Evolutionary conservation across 192 early-diverging fungal species (phyloP), one percentile per base, ranked within the genome.

Genomic region (Backusella circina): DNA sequence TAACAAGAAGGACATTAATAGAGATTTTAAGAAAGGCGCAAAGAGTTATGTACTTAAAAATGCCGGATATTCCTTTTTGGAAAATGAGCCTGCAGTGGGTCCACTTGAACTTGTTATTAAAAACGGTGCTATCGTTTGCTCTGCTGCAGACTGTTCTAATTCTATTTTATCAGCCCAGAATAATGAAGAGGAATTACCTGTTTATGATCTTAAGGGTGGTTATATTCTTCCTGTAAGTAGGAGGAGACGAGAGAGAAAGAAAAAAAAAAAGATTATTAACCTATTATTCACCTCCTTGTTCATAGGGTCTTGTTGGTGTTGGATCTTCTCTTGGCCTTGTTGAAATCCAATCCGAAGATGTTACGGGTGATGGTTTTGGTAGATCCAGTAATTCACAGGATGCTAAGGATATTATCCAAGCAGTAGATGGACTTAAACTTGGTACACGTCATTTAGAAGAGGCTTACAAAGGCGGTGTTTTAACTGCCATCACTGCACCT

Each of bases 341-440:
- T 21, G 93, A 94, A 80, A 94, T 95, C 72, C 30, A 70, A 28
- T 37, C 75, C 2, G 93, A 95, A 76, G 75, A 70, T 6, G 47
- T 73, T 7, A 93, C 91, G 30, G 73, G 80, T 23, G 93, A 94
- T 83, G 93, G 93, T 9, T 64, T 82, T 21, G 74, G 75, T 2
- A 23, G 75, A 28, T 16, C 74, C 0, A 73, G 50, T 65, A 81
- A 13, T 44, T 31, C 72, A 2, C 35, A 44, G 9, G 61, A 75
- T 26, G 31, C 39, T 50, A 71, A 64, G 32, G 77, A 74, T 64
- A 31, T 79, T 18, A 67, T 81, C 10, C 57, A 80, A 39, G 87
- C 92, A 54, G 79, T 88, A 18, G 91, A 93, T 75, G 93, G 92
- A 9, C 67, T 94, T 33, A 86, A 88, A 67, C 83, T 94, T 32